Base-by-base conservation (phyloP, 345 rosid species). In the Mangifera indica region DNA sequence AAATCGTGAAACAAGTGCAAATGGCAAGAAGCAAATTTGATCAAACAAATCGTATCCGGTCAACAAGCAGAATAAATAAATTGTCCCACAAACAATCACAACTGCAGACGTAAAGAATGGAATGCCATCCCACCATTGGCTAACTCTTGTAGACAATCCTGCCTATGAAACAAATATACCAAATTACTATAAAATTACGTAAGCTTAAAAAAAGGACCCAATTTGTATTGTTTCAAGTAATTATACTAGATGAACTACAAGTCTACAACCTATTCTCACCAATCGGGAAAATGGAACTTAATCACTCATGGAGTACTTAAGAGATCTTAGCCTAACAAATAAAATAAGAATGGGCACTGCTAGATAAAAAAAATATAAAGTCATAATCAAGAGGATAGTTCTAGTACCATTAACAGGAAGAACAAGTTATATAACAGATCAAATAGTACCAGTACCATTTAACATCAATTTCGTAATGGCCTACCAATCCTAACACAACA, bases 51-150 rank as follows among this genome's bases (percentile, higher is more conserved):
- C 96, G 17, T 95, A 95, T 71, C 99, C 98, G 66, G 79, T 58
- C 78, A 95, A 83, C 74, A 92, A 91, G 75, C 98, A 91, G 29
- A 86, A 80, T 67, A 89, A 66, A 86, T 92, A 92, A 62, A 92
- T 86, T 58, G 66, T 51, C 24, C 93, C 90, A 72, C 97, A 91
- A 66, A 85, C 84, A 54, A 91, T 80, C 72, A 91, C 92, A 63
- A 92, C 81, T 0, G 89, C 84, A 7, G 98, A 92, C 6, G 97
- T 89, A 65, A 91, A 85, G 76, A 95, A 92, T 0, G 99, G 98
- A 72, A 95, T 87, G 55, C 87, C 80, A 54, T 91, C 93, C 98
- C 99, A 92, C 97, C 93, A 95, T 67, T 95, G 97, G 53, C 85
- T 78, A 55, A 73, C 75, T 76, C 96, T 80, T 40, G 98, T 90